These are phyloP conservation scores for Kluyveromyces marxianus DNA, from an alignment of 1,139 yeast species.

Conservation along the genomic window DNA sequence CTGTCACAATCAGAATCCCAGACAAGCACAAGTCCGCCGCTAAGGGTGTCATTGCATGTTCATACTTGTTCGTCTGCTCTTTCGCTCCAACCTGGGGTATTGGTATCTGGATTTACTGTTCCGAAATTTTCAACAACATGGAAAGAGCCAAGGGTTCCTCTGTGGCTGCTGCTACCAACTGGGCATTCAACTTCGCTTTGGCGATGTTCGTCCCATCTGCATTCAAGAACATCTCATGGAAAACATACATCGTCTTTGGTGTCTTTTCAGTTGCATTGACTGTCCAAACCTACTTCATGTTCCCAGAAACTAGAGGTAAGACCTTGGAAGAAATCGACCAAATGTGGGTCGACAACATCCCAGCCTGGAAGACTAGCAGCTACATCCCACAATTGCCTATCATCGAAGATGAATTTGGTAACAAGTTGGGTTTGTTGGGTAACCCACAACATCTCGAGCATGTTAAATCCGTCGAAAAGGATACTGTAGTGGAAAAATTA, in stretches of 20 bases:
- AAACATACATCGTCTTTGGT: constrained; percentile 41
- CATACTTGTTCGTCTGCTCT: constrained; percentile 47
- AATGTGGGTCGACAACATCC: constrained; percentile 44
- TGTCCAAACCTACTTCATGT: constrained; percentile 44
- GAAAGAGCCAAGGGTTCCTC: constrained; percentile 47
- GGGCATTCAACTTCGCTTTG: constrained; percentile 39
- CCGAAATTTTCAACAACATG: constrained; percentile 48
- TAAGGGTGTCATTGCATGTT: constrained; percentile 51
- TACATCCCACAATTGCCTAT: constrained; percentile 15
- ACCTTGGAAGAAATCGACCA: constrained; percentile 56
- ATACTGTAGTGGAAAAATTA: background rate
- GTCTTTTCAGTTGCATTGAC: constrained; percentile 44
- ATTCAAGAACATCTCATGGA: constrained; percentile 40
- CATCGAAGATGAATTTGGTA: constrained; percentile 12
- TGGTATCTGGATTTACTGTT: constrained; percentile 39
- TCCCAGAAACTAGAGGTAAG: constrained; percentile 60
- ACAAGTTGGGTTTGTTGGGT: constrained; percentile 8
- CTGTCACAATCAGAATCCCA: constrained; percentile 42
- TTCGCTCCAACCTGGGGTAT: constrained; percentile 56
- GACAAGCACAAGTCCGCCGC: constrained; percentile 36
- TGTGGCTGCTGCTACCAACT: constrained; percentile 35
- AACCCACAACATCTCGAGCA: constrained; percentile 10
- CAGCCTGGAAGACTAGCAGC: constrained; percentile 42
- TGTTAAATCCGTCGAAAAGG: constrained; percentile 6
- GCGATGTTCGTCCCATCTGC: constrained; percentile 44